Percentiles rank a stretch among this genome's conserved stretches.
Evolutionary conservation across 495 filamentous ascomycete species (phyloP).

Genomic region (Jackrogersella minutella): DNA sequence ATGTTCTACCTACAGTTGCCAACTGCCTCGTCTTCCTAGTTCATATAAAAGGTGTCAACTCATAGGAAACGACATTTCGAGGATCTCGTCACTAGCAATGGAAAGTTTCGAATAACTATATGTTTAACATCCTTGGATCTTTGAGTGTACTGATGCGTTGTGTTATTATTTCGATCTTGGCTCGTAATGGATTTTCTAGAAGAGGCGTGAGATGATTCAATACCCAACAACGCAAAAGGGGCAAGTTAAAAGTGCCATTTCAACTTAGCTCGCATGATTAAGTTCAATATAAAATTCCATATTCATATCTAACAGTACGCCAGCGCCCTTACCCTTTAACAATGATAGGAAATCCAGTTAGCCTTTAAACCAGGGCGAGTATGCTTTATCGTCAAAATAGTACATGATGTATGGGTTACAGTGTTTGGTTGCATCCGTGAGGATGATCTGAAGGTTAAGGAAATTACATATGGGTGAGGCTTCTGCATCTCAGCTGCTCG

Average conservation of each 20-base stretch:
- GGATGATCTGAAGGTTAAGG: background rate
- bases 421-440: background rate
- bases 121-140: too few species aligned
- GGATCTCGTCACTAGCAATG: too few species aligned
- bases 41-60: too few species aligned
- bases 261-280: background rate
- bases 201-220: background rate
- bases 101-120: too few species aligned
- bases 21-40: too few species aligned
- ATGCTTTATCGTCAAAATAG: background rate
- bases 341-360: background rate
- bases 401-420: constrained; percentile 7
- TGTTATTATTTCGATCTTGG: too few species aligned
- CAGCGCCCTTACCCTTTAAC: background rate
- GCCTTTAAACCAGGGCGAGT: background rate
- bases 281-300: background rate
- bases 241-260: background rate
- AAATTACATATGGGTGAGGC: background rate
- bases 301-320: constrained; percentile 1
- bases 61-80: too few species aligned
- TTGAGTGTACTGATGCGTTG: too few species aligned
- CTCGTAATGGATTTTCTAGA: too few species aligned
- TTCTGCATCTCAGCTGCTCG: background rate
- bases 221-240: background rate
- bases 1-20: too few species aligned